Evolutionary conservation across 2,329 filamentous ascomycete genomes (phyloP), one percentile per base, ranked within the genome.

Genomic region (Fusarium palustre): DNA sequence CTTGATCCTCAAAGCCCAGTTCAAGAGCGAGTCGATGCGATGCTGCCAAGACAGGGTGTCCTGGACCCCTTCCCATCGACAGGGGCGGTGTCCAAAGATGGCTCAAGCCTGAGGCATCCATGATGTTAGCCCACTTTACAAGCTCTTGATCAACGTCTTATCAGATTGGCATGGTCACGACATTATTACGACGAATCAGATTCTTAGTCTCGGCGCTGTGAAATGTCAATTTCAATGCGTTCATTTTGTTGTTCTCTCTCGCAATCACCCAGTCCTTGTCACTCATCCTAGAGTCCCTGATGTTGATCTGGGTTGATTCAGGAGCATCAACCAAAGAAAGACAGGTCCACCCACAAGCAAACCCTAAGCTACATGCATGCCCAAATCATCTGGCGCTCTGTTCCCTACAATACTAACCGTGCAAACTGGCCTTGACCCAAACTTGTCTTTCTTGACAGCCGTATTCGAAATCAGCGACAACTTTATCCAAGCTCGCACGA

Each of bases 41-140:
- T 64, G 38, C 45, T 36, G 59, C 59, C 61, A 64, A 64, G 61
- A 58, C 59, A 58, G 24, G 43, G 58, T 63, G 43, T 52, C 45
- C 38, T 64, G 34, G 59, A 57, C 59, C 59, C 61, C 48, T 60
- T 36, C 50, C 59, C 59, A 48, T 60, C 25, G 33, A 57, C 42
- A 57, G 59, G 59, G 61, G 61, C 61, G 61, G 61, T 64, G 61
- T 64, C 61, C 45, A 42, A 46, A 31, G 13, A 52, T 45, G 6
- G 2, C 15, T 4, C 10, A 31, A 34, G 59, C 61, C 61, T 64
- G 61, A 64, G 61, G 61, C 61, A 64, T 64, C 39, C 61, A 64
- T 64, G 59, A 64, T 64, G 46, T 22, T 31, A 50, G 25, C 46
- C 60, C 39, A 53, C 59, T 52, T 42, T 64, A 59, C 53, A 53